Evolutionary conservation across 192 early-diverging fungal species (phyloP).

Genomic region (Coemansia sp.): DNA sequence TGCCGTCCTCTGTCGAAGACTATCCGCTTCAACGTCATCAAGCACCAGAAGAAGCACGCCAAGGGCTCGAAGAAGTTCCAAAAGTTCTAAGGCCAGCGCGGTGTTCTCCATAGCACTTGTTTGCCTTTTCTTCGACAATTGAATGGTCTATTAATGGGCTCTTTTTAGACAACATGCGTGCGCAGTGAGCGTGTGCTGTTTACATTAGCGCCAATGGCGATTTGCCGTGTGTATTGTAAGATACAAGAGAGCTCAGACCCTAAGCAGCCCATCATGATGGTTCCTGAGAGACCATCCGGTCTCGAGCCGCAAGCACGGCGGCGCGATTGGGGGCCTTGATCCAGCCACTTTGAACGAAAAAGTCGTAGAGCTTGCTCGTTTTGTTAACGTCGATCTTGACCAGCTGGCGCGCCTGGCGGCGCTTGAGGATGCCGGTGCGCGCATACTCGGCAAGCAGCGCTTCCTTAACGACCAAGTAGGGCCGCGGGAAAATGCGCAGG

Average conservation of each 20-base stretch:
- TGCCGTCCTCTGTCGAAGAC: slow-evolving; percentile 99
- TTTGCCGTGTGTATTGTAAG: no score
- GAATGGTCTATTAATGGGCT: slow-evolving; percentile 4
- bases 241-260: no score
- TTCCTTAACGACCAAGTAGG: slow-evolving; percentile 93
- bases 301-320: no score
- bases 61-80: slow-evolving; percentile 86
- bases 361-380: slow-evolving; percentile 82
- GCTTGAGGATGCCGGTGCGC: slow-evolving; percentile 62
- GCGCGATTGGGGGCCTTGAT: slow-evolving; percentile 56
- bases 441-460: slow-evolving; percentile 82
- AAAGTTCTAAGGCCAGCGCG: slow-evolving; percentile 71
- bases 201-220: no score
- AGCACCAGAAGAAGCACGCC: slow-evolving; percentile 77
- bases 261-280: no score
- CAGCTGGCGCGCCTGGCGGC: slow-evolving; percentile 74
- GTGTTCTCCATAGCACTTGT: not conserved
- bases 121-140: not conserved
- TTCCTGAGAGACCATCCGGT: no score
- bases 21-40: slow-evolving; percentile 99
- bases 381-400: slow-evolving; percentile 93
- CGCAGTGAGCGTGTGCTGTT: no score
- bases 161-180: no score
- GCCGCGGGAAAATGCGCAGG: slow-evolving; percentile 78
- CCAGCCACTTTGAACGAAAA: slow-evolving; percentile 93